phyloP scores from a whole-genome alignment of 768 basidiomycete genomes.

The Calocera cornea region DNA sequence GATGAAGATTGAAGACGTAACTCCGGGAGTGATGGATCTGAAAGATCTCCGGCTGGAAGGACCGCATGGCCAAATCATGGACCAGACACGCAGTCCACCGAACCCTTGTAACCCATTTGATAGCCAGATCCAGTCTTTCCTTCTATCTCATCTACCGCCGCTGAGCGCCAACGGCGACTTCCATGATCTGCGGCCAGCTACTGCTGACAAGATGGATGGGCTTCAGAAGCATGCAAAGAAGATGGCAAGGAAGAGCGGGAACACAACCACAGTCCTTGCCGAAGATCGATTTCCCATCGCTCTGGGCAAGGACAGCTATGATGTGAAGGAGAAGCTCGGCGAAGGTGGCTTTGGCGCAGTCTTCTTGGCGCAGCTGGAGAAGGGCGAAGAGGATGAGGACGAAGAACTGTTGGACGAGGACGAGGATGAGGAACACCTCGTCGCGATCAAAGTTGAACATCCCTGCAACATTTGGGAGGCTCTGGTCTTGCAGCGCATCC shows the following conservation, averaged over 20 bases:
- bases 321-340: constrained; percentile 74
- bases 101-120: constrained; percentile 88
- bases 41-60: background rate
- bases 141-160: constrained; percentile 51
- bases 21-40: background rate
- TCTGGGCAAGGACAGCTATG: constrained; percentile 52
- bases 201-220: constrained; percentile 43
- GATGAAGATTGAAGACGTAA: background rate
- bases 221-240: constrained; percentile 60
- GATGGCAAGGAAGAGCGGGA: constrained; percentile 10
- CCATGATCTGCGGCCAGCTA: constrained; percentile 20
- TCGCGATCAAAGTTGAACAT: constrained; percentile 85
- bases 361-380: constrained; percentile 54
- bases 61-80: background rate
- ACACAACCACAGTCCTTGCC: constrained; percentile 16
- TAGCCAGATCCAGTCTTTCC: constrained; percentile 41
- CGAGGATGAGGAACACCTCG: constrained; percentile 39
- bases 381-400: constrained; percentile 31
- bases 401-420: constrained; percentile 39
- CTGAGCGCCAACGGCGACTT: constrained; percentile 18
- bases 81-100: constrained; percentile 29
- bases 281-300: constrained; percentile 37
- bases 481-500: constrained; percentile 65
- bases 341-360: constrained; percentile 96
- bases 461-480: constrained; percentile 91